A percentile compares a stretch with the other conserved stretches of the same genome.
These are phyloP conservation scores for Alnus rubra DNA, from an alignment of 306 rosid species.

Conservation along the genomic window DNA sequence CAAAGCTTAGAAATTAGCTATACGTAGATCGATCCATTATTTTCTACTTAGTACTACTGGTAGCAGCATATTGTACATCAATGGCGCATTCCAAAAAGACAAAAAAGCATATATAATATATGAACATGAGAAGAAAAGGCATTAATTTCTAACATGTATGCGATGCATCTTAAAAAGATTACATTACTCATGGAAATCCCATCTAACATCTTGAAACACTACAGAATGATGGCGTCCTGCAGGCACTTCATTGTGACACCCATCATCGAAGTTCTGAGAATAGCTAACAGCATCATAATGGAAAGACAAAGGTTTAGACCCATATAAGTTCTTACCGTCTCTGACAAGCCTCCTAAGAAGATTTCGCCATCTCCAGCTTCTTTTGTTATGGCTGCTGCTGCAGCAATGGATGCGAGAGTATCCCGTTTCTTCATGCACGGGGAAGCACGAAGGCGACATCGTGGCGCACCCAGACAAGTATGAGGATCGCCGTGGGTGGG, in stretches of 20 bases:
- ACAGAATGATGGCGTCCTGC: conserved; percentile 31
- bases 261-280: conserved; percentile 81
- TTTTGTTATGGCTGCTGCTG: conserved; percentile 21
- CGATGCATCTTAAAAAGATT: background rate
- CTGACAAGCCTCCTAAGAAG: conserved; percentile 51
- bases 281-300: conserved; percentile 87
- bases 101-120: too few species aligned
- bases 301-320: conserved; percentile 56
- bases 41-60: too few species aligned
- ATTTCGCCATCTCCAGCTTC: conserved; percentile 51
- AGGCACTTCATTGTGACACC: conserved; percentile 49
- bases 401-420: conserved; percentile 49
- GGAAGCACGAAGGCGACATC: conserved; percentile 59
- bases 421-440: conserved; percentile 40
- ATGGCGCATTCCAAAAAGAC: background rate
- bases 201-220: conserved; percentile 41
- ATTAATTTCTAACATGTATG: background rate
- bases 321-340: conserved; percentile 43
- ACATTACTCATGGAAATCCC: conserved; percentile 15
- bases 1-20: background rate
- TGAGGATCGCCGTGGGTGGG: conserved; percentile 24
- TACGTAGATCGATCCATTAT: too few species aligned
- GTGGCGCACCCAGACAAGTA: conserved; percentile 36
- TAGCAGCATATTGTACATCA: background rate
- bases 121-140: background rate